Evolutionary conservation across 768 basidiomycete genomes (phyloP), one percentile per base, ranked within the genome.

Genomic region (Pleurotus tuber-regium): DNA sequence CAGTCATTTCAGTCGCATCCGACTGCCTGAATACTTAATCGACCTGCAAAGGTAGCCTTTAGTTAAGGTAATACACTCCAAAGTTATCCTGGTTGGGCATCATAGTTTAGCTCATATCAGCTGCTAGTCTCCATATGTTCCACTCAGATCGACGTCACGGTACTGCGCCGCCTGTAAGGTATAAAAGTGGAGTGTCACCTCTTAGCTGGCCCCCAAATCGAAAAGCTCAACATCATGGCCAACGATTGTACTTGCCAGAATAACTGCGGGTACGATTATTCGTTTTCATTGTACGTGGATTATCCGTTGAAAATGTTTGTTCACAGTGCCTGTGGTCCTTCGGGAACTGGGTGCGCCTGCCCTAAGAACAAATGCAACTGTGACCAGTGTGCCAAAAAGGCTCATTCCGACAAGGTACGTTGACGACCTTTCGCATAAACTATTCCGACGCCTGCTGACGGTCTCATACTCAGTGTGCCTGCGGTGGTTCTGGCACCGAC

Each of bases 341-440:
- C 60, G 21, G 69, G 70, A 52, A 68, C 66, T 12, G 70, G 70
- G 16, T 72, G 72, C 46, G 52, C 66, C 1, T 74, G 72, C 59
- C 49, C 62, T 1, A 64, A 69, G 61, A 65, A 59, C 24, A 62
- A 67, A 46, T 74, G 72, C 54, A 59, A 66, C 42, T 74, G 72
- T 53, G 58, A 59, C 14, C 56, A 69, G 36, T 74, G 72, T 55
- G 43, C 50, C 5, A 74, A 74, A 52, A 74, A 74, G 57, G 60
- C 57, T 4, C 72, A 72, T 51, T 68, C 71, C n/a, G 58, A 55
- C 19, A 63, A 67, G 55, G 72, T 71, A 43, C 43, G 61, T 57
- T 31, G 8, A 19, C 26, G 24, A 5, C n/a, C n/a, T n/a, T n/a
- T n/a, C n/a, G n/a, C n/a, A n/a, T n/a, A n/a, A n/a, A n/a, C n/a